These are phyloP conservation scores for Colletotrichum sp. DNA, from an alignment of 2,329 filamentous ascomycete species.

Conservation along the genomic window DNA sequence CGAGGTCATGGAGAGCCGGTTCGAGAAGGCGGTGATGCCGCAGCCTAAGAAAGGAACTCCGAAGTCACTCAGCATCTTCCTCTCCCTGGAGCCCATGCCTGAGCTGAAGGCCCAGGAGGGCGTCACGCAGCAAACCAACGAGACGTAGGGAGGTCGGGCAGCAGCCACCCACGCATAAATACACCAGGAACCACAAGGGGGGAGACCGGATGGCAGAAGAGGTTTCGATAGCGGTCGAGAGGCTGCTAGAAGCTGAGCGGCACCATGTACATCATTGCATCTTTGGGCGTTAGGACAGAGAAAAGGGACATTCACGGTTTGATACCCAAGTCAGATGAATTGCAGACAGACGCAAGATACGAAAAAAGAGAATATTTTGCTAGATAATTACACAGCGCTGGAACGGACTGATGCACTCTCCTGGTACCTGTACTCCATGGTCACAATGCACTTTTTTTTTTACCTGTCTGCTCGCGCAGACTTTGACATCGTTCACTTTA, in stretches of 20 bases:
- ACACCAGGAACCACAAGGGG: not conserved
- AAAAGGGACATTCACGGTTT: not conserved
- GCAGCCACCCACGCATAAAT: not conserved
- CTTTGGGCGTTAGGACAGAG: not conserved
- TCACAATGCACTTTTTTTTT: not conserved
- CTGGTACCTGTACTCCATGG: not conserved
- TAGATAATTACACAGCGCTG: not conserved
- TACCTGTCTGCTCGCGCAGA: not conserved
- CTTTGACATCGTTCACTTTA: not conserved
- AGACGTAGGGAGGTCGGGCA: slow-evolving; percentile 26
- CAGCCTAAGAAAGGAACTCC: slow-evolving; percentile 48
- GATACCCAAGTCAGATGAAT: slow-evolving; percentile 6
- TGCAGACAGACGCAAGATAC: not conserved
- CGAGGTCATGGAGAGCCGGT: slow-evolving; percentile 61
- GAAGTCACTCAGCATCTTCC: slow-evolving; percentile 65
- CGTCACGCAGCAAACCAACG: slow-evolving; percentile 52
- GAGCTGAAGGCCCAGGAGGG: slow-evolving; percentile 57
- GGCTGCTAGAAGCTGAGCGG: not conserved
- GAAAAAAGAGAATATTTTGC: not conserved
- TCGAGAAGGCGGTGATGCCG: slow-evolving; percentile 58
- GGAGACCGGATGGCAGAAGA: not conserved
- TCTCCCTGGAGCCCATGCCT: slow-evolving; percentile 59
- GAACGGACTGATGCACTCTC: not conserved
- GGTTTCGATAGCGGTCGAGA: not conserved
- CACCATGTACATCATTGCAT: not conserved